Evolutionary conservation across 495 filamentous ascomycete species (phyloP), one percentile per base, ranked within the genome.

Genomic region (Hypoxylon lienhwacheense): DNA sequence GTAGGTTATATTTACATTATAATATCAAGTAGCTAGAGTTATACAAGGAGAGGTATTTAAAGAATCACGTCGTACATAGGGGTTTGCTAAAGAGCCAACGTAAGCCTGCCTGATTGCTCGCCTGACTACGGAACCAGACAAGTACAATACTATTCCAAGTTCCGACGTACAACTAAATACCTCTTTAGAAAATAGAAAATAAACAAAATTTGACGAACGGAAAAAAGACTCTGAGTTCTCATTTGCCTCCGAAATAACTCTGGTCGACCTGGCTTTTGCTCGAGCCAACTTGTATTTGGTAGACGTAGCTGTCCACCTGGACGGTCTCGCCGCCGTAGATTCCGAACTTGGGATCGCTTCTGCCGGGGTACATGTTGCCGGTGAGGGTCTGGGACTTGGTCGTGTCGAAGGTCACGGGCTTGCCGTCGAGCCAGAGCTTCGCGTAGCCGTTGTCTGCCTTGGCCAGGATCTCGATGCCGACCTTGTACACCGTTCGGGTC

Each of bases 381-480:
- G 41, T 36, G 7, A 61, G 15, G 11, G n/a, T 31, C 47, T 51
- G 41, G 10, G 58, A 52, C 42, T 57, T 51, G 7, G 46, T 37
- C 5, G 55, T 53, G 15, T 43, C 47, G 19, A 61, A 55, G 2
- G 53, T 61, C 4, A 52, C 47, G 1, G 53, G 58, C 46, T 47
- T 61, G 31, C 58, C 53, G 10, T 61, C 25, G 19, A 61, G 25
- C 52, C 48, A 61, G 34, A 61, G 58, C 29, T 61, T 55, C 11
- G 20, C 58, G 21, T 56, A 26, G 15, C 53, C 53, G 21, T 35
- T 37, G 10, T 51, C 20, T 7, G 45, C 45, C 41, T 55, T 46
- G 2, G 58, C 53, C 4, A 47, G 7, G 32, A 61, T 61, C 37
- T 55, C 52, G 0, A 56, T 10, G n/a, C 58, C 46, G 28, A 61